Evolutionary conservation across 345 rosid genomes (phyloP).

Genomic region (Litchi chinensis): DNA sequence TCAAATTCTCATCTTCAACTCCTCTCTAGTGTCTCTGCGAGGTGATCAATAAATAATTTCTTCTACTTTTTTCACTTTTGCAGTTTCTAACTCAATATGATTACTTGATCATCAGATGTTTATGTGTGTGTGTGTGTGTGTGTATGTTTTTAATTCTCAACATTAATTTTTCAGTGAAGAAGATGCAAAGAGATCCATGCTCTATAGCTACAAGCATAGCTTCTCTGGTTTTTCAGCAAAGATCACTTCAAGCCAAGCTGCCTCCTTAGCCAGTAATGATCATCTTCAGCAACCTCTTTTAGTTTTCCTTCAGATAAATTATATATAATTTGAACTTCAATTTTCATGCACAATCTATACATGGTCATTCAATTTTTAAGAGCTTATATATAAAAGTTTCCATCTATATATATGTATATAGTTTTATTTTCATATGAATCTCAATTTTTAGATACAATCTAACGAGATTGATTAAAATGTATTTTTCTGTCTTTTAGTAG

Average conservation of each 20-base stretch:
- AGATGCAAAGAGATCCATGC: constrained; percentile 53
- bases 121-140: no score
- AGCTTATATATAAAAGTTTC: background rate
- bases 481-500: background rate
- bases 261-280: constrained; percentile 49
- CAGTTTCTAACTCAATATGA: background rate
- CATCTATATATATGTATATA: no score
- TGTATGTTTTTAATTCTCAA: background rate
- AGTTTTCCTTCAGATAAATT: no score
- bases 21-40: constrained; percentile 55
- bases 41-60: constrained; percentile 31
- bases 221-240: constrained; percentile 67
- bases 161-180: constrained; percentile 42
- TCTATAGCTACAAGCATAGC: constrained; percentile 64
- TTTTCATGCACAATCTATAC: background rate
- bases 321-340: no score
- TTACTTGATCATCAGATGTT: no score
- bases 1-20: constrained; percentile 52
- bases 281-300: background rate
- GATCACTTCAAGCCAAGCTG: constrained; percentile 57
- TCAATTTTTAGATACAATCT: no score
- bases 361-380: background rate
- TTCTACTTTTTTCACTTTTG: background rate
- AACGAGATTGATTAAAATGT: no score
- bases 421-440: no score